Percentiles rank a stretch among this genome's conserved stretches.
Conservation (phyloP, 257 asterid species). For the Agastache rugosa region DNA sequence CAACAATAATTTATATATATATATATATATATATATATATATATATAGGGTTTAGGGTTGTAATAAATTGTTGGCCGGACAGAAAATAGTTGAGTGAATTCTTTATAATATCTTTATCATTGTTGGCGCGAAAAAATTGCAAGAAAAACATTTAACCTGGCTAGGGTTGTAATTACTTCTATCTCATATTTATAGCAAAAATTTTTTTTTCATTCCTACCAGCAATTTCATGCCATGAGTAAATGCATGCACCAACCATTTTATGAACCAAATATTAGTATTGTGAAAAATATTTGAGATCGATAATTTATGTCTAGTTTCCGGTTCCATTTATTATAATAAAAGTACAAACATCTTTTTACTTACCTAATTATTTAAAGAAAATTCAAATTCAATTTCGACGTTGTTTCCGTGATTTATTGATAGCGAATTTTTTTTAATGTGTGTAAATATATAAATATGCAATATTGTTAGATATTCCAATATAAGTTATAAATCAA, state of each 20-base stretch:
- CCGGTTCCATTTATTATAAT: neutral
- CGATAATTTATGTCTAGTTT: neutral
- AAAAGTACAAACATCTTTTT: neutral
- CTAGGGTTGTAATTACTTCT: neutral
- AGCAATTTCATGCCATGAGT: slow-evolving; percentile 18
- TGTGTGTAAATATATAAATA: no score
- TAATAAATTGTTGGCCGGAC: slow-evolving; percentile 16
- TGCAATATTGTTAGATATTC: no score
- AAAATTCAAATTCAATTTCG: no score
- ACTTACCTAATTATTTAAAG: no score
- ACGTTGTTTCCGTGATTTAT: no score
- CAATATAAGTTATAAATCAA: no score
- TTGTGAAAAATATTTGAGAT: neutral
- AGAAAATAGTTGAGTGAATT: slow-evolving; percentile 14
- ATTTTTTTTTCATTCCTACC: slow-evolving; percentile 24
- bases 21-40: no score
- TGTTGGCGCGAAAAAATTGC: slow-evolving; percentile 9
- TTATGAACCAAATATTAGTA: neutral
- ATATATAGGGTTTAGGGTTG: no score
- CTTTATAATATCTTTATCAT: neutral
- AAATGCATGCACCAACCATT: slow-evolving; percentile 38
- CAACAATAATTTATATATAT: no score
- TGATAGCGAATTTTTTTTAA: no score
- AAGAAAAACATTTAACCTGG: slow-evolving; percentile 10
- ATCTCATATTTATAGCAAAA: slow-evolving; percentile 32